Conservation (phyloP, 2,329 filamentous ascomycete species). For the Talaromyces marneffei region DNA sequence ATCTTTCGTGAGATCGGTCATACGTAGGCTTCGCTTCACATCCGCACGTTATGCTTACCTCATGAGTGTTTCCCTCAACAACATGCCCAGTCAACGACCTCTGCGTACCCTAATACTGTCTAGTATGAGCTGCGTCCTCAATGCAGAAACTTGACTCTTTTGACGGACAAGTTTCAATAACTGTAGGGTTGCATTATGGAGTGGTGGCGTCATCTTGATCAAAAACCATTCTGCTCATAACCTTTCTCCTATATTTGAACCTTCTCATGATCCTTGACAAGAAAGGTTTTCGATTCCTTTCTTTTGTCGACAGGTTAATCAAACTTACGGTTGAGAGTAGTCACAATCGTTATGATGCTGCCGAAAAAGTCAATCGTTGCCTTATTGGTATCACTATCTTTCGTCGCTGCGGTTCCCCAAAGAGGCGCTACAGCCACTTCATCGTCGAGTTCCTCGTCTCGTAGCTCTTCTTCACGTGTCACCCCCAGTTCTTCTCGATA, state of each 20-base stretch:
- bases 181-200: not conserved
- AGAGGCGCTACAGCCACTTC: not conserved
- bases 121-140: not conserved
- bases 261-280: not conserved
- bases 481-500: not conserved
- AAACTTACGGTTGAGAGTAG: not conserved
- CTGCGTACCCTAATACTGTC: not conserved
- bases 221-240: not conserved
- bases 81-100: not conserved
- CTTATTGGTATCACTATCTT: constrained; percentile 1
- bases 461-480: not conserved
- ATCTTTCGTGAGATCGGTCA: not conserved
- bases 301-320: not conserved
- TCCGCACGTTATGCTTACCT: not conserved
- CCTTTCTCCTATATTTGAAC: not conserved
- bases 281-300: not conserved
- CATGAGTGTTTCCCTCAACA: not conserved
- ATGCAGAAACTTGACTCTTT: not conserved
- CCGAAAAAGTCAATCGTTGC: not conserved
- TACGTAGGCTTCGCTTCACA: not conserved
- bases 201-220: not conserved
- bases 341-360: constrained; percentile 3
- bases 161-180: not conserved
- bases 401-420: not conserved
- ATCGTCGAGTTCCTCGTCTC: not conserved